A percentile compares a stretch with the other conserved stretches of the same genome.
Conservation (phyloP, 257 asterid genomes). For the Primulina tabacum region DNA sequence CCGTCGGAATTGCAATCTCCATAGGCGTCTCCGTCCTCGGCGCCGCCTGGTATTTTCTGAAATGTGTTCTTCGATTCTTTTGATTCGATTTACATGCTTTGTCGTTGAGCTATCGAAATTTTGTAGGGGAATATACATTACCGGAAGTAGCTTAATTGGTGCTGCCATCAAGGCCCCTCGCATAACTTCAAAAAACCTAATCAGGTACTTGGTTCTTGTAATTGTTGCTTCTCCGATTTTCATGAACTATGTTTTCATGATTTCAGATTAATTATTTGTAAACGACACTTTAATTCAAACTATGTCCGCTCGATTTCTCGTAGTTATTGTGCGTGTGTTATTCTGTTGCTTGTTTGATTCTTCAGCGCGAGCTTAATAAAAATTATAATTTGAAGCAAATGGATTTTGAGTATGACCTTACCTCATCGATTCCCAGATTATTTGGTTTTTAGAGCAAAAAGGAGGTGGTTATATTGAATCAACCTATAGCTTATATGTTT, state of each 20-base stretch:
- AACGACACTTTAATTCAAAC: not conserved
- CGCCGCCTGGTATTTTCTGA: conserved; percentile 72
- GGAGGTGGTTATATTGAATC: not conserved
- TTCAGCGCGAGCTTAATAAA: not conserved
- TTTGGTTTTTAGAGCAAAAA: not conserved
- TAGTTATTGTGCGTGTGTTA: not conserved
- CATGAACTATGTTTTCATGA: not conserved
- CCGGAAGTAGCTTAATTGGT: conserved; percentile 54
- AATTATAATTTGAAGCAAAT: not conserved
- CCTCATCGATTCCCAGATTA: not conserved
- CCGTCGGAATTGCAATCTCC: conserved; percentile 88
- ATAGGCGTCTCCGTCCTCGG: conserved; percentile 98
- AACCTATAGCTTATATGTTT: too few relatives aligned
- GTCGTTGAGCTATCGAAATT: not conserved
- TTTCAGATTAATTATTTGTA: not conserved
- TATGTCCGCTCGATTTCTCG: not conserved
- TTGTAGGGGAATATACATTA: conserved; percentile 49
- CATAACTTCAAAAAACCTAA: conserved; percentile 48
- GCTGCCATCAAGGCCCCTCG: conserved; percentile 61
- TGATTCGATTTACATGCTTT: conserved; percentile 3
- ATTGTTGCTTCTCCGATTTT: not conserved
- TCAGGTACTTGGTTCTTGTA: conserved; percentile 28
- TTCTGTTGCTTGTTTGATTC: not conserved
- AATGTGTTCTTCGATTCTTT: not conserved
- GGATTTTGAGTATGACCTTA: not conserved